phyloP scores from a whole-genome alignment of 176 grass and related monocot species.

The Ampelocalamus luodianensis region DNA sequence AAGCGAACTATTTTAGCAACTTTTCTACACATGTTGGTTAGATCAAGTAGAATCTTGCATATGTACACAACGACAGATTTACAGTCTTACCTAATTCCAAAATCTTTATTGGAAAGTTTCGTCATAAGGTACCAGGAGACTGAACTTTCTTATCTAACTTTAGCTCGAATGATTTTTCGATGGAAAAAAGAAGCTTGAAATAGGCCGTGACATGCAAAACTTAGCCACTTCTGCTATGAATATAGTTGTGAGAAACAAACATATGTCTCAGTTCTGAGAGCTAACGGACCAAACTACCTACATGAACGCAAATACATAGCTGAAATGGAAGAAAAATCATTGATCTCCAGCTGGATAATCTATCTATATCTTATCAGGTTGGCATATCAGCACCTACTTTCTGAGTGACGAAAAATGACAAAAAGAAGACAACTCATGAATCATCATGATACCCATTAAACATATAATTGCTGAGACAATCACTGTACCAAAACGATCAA shows the following conservation, averaged over 20 bases:
- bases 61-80: constrained; percentile 8
- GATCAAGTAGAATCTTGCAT: neutral
- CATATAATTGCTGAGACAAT: neutral
- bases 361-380: neutral
- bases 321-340: neutral
- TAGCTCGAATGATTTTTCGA: neutral
- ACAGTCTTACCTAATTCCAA: neutral
- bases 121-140: neutral
- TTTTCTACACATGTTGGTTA: neutral
- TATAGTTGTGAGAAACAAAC: neutral
- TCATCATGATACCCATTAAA: neutral
- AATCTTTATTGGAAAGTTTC: neutral
- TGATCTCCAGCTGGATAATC: neutral
- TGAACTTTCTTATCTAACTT: neutral
- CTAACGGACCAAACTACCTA: neutral
- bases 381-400: constrained; percentile 33
- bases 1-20: neutral
- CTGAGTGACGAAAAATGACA: neutral
- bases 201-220: neutral
- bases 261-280: neutral
- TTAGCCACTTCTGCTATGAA: neutral
- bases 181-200: neutral
- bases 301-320: neutral
- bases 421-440: neutral
- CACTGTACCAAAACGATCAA: neutral